These are phyloP conservation scores for Cladosporium austrohemisphaericum DNA, from an alignment of 2,329 filamentous ascomycete species.

Conservation along the genomic window DNA sequence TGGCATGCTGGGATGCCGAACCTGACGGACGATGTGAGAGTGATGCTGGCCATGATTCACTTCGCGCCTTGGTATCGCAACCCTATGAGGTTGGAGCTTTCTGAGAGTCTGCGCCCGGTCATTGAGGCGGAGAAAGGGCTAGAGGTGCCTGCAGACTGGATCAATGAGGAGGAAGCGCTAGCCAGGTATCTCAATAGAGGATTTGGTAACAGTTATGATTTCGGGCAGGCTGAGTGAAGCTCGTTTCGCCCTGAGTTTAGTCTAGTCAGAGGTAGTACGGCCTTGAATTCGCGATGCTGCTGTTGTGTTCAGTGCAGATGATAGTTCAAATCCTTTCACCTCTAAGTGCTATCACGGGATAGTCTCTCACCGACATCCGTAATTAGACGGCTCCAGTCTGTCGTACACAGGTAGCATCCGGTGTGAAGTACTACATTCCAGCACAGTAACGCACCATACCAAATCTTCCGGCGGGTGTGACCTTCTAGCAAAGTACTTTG, in stretches of 20 bases:
- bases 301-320: too few relatives aligned
- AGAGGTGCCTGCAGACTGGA: slow-evolving; percentile 51
- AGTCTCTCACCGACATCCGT: too few relatives aligned
- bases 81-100: slow-evolving; percentile 33
- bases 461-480: too few relatives aligned
- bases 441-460: too few relatives aligned
- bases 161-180: slow-evolving; percentile 41
- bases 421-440: too few relatives aligned
- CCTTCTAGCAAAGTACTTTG: too few relatives aligned
- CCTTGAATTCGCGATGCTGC: too few relatives aligned
- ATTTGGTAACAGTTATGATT: slow-evolving; percentile 62
- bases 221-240: slow-evolving; percentile 44
- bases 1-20: slow-evolving; percentile 53
- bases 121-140: slow-evolving; percentile 43
- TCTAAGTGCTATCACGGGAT: too few relatives aligned
- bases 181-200: slow-evolving; percentile 52
- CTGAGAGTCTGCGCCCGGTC: slow-evolving; percentile 43
- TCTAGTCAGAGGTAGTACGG: not conserved
- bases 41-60: slow-evolving; percentile 43
- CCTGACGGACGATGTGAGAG: slow-evolving; percentile 37
- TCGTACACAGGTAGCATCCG: too few relatives aligned
- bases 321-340: too few relatives aligned
- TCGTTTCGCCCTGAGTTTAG: not conserved
- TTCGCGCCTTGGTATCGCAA: slow-evolving; percentile 39
- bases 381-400: too few relatives aligned